Evolutionary conservation across 176 grass and related monocot species (phyloP), one percentile per base, ranked within the genome.

Genomic region (Carex scoparia): DNA sequence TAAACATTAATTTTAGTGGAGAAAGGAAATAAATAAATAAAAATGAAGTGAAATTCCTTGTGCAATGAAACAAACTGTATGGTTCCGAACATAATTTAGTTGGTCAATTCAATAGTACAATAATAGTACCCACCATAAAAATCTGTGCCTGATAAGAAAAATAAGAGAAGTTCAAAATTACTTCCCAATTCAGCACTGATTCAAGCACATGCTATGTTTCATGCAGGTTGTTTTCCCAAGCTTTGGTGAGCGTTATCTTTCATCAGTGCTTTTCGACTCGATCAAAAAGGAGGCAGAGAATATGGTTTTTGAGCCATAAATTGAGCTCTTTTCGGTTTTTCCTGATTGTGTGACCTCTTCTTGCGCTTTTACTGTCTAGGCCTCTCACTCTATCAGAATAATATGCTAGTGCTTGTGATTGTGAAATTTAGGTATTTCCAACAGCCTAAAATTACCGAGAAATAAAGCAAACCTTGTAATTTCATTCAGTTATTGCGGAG

Each of bases 201-300:
- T 8, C 53, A 57, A 72, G 5, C 73, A 79, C 23, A 33, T 33
- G 27, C 46, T 56, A 56, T 79, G 0, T 56, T 57, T 58, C 53
- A 56, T 69, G 15, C 11, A 83, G 81, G 81, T 83, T 33, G 13
- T 83, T 67, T 83, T 83, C 38, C 81, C 81, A 33, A 83, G 81
- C 61, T 83, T 83, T 33, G 81, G 81, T 14, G 81, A 83, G n/a
- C 61, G 81, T 35, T 83, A 83, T 67, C 81, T 83, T 67, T 83
- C 81, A 31, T 83, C 81, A 54, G 62, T 67, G 35, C 44, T 83
- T 0, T 83, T 83, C 14, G 46, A 67, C n/a, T 83, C 81, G 9
- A 83, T 83, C 4, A 83, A 56, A 83, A 83, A 83, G 63, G 81
- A 83, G 62, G 81, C 81, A 18, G 81, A 83, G 19, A 69, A 56